phyloP scores from a whole-genome alignment of 2,329 filamentous ascomycete genomes.

The Colletotrichum falcatum region DNA sequence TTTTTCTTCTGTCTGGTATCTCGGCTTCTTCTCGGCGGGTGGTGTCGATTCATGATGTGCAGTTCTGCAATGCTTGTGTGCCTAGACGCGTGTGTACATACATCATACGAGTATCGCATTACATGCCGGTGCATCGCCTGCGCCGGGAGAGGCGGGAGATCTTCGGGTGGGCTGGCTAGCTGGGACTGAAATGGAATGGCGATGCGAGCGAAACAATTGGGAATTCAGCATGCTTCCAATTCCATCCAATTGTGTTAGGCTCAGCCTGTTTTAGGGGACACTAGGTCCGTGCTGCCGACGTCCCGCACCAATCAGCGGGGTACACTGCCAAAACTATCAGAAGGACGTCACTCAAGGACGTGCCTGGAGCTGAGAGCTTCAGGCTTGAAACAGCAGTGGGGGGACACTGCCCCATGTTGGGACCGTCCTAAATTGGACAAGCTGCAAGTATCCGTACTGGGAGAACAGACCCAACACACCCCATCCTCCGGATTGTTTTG shows the following conservation, averaged over 20 bases:
- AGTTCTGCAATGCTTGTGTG: too few relatives aligned
- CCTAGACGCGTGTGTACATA: too few relatives aligned
- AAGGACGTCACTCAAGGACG: conserved; percentile 27
- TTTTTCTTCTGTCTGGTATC: not conserved
- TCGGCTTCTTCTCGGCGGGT: not conserved
- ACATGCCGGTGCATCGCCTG: not conserved
- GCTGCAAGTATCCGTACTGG: not conserved
- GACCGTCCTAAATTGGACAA: conserved; percentile 8
- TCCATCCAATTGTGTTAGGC: not conserved
- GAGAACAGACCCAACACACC: conserved; percentile 32
- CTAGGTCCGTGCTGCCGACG: conserved; percentile 40
- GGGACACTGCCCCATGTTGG: not conserved
- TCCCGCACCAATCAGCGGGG: conserved; percentile 37
- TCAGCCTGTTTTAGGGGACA: conserved; percentile 1
- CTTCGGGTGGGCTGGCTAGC: not conserved
- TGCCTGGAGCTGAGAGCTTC: not conserved
- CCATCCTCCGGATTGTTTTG: conserved; percentile 7
- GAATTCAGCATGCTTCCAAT: conserved; percentile 9
- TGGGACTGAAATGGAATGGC: not conserved
- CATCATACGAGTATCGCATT: not conserved
- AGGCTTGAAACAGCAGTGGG: not conserved
- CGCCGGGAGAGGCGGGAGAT: not conserved
- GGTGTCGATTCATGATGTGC: not conserved
- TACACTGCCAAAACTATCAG: not conserved
- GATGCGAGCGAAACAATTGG: not conserved